Conservation (phyloP, 768 basidiomycete genomes). For the Tulasnella calospora region DNA sequence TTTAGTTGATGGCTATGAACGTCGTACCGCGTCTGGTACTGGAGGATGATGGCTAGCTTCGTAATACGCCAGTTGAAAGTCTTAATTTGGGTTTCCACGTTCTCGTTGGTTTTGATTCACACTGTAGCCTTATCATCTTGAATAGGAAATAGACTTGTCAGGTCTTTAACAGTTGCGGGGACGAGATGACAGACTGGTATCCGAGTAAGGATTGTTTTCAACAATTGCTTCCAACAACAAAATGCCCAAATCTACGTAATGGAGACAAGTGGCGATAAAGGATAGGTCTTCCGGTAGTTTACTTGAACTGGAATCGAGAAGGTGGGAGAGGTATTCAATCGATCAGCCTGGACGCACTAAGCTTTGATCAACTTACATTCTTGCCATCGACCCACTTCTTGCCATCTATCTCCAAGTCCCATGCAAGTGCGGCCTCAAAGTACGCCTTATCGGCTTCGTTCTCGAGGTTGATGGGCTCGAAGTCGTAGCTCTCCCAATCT, state of each 20-base stretch:
- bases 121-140: neutral
- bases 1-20: conserved; percentile 94
- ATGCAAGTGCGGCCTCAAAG: conserved; percentile 89
- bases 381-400: conserved; percentile 67
- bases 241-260: too few species aligned
- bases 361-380: conserved; percentile 46
- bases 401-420: conserved; percentile 85
- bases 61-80: neutral
- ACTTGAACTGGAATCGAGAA: too few species aligned
- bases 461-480: conserved; percentile 66
- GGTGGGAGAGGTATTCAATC: too few species aligned
- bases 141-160: neutral
- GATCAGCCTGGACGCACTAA: too few species aligned
- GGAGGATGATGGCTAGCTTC: conserved; percentile 9
- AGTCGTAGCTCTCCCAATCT: conserved; percentile 86
- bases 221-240: conserved; percentile 37
- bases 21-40: conserved; percentile 77
- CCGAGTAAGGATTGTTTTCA: neutral
- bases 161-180: too few species aligned
- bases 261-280: too few species aligned
- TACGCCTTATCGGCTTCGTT: conserved; percentile 75
- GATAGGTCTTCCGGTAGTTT: too few species aligned
- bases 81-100: neutral
- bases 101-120: neutral
- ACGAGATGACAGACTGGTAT: neutral